phyloP scores from a whole-genome alignment of 169 alveolate species.

The Plasmodium adleri region DNA sequence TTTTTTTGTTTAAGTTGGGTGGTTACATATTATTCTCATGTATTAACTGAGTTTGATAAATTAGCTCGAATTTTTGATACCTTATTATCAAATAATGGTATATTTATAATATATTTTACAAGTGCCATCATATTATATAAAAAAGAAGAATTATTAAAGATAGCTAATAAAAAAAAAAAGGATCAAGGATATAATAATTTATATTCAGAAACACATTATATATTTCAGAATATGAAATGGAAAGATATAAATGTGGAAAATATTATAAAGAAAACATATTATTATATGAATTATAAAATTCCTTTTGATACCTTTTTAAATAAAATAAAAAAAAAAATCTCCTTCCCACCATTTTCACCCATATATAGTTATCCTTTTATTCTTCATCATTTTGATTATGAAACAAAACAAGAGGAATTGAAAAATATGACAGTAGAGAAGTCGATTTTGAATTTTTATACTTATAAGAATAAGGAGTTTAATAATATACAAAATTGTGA shows the following conservation, averaged over 20 bases:
- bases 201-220: constrained; percentile 72
- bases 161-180: constrained; percentile 40
- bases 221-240: constrained; percentile 75
- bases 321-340: constrained; percentile 41
- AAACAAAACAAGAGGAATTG: constrained; percentile 31
- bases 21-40: constrained; percentile 71
- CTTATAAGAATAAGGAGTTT: background rate
- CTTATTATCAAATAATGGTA: constrained; percentile 63
- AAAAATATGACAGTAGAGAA: constrained; percentile 23
- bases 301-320: constrained; percentile 57
- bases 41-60: constrained; percentile 52
- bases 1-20: constrained; percentile 76
- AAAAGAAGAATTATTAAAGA: constrained; percentile 38
- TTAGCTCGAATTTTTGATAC: constrained; percentile 63
- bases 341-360: constrained; percentile 75
- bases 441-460: constrained; percentile 31
- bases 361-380: constrained; percentile 71
- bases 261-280: constrained; percentile 63
- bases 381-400: constrained; percentile 49
- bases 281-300: constrained; percentile 66
- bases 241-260: constrained; percentile 58
- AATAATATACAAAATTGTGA: background rate
- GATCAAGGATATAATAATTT: constrained; percentile 22
- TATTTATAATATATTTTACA: constrained; percentile 67
- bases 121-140: constrained; percentile 53